phyloP scores from a whole-genome alignment of 2,329 filamentous ascomycete genomes.

The Claviceps fusiformis region DNA sequence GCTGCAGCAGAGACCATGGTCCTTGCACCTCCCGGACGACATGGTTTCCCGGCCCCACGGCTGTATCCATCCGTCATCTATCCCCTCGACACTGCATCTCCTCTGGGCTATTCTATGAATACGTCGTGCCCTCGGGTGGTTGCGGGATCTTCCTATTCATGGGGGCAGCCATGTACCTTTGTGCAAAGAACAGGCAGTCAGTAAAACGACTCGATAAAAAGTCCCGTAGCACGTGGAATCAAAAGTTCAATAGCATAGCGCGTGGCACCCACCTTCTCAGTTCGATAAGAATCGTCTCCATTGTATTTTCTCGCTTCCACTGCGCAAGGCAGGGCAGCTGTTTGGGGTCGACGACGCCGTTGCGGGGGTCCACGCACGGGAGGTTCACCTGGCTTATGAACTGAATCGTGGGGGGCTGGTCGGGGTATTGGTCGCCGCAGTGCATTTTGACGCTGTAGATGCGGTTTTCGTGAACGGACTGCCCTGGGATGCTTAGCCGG shows the following conservation, averaged over 20 bases:
- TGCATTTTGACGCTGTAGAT: constrained; percentile 98
- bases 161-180: constrained; percentile 87
- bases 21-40: no score
- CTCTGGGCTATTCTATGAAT: constrained; percentile 15
- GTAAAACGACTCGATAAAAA: background rate
- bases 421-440: constrained; percentile 81
- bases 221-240: no score
- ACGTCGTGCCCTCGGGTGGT: constrained; percentile 66
- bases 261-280: constrained; percentile 48
- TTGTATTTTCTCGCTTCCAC: constrained; percentile 88
- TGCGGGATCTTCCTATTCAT: constrained; percentile 92
- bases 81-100: background rate
- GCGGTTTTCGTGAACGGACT: constrained; percentile 95
- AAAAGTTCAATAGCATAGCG: no score
- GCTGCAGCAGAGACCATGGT: no score
- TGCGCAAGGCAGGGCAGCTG: constrained; percentile 74
- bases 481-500: constrained; percentile 6
- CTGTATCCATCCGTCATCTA: background rate
- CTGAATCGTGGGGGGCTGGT: constrained; percentile 74
- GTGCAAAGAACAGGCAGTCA: background rate
- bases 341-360: constrained; percentile 71
- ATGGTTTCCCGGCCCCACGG: no score
- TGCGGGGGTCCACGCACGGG: constrained; percentile 74
- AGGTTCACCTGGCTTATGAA: constrained; percentile 94
- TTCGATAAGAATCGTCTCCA: constrained; percentile 87